Evolutionary conservation across 192 early-diverging fungal genomes (phyloP), one percentile per base, ranked within the genome.

Genomic region (Coemansia sp.): DNA sequence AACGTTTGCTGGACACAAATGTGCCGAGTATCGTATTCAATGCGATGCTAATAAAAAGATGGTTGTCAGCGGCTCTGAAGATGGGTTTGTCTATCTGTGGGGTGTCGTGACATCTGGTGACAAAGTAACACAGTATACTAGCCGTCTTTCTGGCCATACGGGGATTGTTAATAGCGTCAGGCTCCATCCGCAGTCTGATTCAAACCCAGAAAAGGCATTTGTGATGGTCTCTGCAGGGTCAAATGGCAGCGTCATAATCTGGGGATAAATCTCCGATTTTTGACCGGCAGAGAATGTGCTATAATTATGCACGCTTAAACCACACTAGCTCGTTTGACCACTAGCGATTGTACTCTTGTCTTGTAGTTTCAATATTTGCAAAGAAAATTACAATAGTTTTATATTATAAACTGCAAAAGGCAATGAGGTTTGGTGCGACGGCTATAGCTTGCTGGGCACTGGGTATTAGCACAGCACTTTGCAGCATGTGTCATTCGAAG

Each of bases 11-110:
- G 95, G 95, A 0, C 96, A 98, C 76, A 84, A 77, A 51, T 94
- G 96, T 60, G 65, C 58, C 21, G 69, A 88, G 56, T 97, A 95
- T 73, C 86, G 91, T 27, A 79, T 95, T 25, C 84, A 81, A 15
- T 89, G 90, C 27, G 83, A 86, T 39, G 71, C 97, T 56, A 86
- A 83, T 41, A 92, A 92, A 60, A 82, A 86, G 3, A 62, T 87
- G 66, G 89, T 94, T 1, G 81, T 94, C 12, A 90, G 89, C 59
- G 96, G 96, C 1, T 92, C 90, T 47, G 95, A 98, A 67, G 93
- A 97, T 68, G 93, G 93, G 9, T 77, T 72, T 37, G 88, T 97
- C 5, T 88, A 88, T 69, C 81, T 94, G 38, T 98, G 94, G 94
- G 89, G 94, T 76, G 70, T 93, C 19, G 75, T 15, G 15, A 3